These are phyloP conservation scores for Opeltia flavorubescens DNA, from an alignment of 495 filamentous ascomycete species.

Conservation along the genomic window DNA sequence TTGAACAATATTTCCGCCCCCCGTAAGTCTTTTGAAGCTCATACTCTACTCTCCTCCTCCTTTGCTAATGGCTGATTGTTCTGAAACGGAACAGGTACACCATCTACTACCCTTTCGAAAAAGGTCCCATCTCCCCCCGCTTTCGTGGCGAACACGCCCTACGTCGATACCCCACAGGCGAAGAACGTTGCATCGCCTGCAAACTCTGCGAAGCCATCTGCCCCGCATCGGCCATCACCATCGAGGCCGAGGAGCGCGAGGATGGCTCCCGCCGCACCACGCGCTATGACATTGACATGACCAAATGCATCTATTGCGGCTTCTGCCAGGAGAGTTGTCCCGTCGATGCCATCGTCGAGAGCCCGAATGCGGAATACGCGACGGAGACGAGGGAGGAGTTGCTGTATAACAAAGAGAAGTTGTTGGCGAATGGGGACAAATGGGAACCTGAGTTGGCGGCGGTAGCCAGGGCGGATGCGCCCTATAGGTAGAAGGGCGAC, in stretches of 20 bases:
- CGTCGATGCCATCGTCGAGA: slow-evolving; percentile 95
- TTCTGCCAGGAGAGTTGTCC: slow-evolving; percentile 99
- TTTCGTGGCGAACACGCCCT: slow-evolving; percentile 97
- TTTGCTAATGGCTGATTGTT: too few species aligned
- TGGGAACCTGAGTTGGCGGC: slow-evolving; percentile 98
- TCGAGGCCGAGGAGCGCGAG: slow-evolving; percentile 94
- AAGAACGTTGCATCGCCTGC: slow-evolving; percentile 98
- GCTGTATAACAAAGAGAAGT: slow-evolving; percentile 96
- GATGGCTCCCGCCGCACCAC: slow-evolving; percentile 91
- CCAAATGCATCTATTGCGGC: slow-evolving; percentile 99
- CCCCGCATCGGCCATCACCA: slow-evolving; percentile 92
- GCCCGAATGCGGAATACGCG: slow-evolving; percentile 93
- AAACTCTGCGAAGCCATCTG: slow-evolving; percentile 98
- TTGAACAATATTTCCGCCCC: slow-evolving; percentile 96
- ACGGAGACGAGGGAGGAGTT: slow-evolving; percentile 95
- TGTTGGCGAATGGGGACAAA: slow-evolving; percentile 82
- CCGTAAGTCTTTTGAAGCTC: slow-evolving; percentile 58
- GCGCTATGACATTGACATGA: slow-evolving; percentile 99
- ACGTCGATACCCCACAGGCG: slow-evolving; percentile 86
- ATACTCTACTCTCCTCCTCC: too few species aligned
- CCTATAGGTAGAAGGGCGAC: slow-evolving; percentile 52
- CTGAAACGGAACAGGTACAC: slow-evolving; percentile 78
- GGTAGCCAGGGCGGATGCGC: slow-evolving; percentile 72
- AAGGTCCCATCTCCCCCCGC: slow-evolving; percentile 93
- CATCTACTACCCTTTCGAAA: slow-evolving; percentile 97